A percentile compares a stretch with the other conserved stretches of the same genome.
Conservation (phyloP, 169 alveolate species). For the Theileria sp. region DNA sequence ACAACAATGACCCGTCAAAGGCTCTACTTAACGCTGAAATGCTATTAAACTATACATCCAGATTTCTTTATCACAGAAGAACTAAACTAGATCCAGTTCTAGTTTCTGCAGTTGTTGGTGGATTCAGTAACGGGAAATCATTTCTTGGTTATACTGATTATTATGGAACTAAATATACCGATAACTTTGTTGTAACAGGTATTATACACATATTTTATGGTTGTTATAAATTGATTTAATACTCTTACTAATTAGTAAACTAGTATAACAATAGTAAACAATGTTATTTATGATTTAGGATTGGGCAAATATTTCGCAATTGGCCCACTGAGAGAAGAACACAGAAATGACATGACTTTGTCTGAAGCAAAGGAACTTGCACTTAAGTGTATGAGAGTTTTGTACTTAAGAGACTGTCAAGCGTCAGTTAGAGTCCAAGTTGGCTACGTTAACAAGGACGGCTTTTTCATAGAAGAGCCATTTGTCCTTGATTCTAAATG, state of each 20-base stretch:
- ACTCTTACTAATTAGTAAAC: not conserved
- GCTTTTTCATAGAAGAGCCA: constrained; percentile 54
- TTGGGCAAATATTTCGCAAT: constrained; percentile 68
- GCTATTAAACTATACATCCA: constrained; percentile 53
- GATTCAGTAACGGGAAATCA: constrained; percentile 29
- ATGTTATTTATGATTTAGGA: constrained; percentile 24
- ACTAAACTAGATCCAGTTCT: constrained; percentile 59
- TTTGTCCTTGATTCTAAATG: constrained; percentile 51
- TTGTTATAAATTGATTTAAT: not conserved
- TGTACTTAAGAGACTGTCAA: constrained; percentile 63
- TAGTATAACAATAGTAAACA: not conserved
- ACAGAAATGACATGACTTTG: constrained; percentile 33
- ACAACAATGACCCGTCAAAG: constrained; percentile 43
- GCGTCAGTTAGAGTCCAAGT: constrained; percentile 60
- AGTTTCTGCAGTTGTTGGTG: constrained; percentile 55
- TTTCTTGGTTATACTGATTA: constrained; percentile 61
- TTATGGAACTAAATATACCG: constrained; percentile 63
- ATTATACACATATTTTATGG: not conserved
- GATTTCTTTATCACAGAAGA: constrained; percentile 54
- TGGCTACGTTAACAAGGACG: constrained; percentile 49
- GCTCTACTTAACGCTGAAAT: constrained; percentile 37
- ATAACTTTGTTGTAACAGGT: constrained; percentile 66
- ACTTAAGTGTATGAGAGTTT: constrained; percentile 47
- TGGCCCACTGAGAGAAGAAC: constrained; percentile 68
- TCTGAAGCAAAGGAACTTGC: constrained; percentile 59